Conservation (phyloP, 2,329 filamentous ascomycete species). For the Cercospora zeina region DNA sequence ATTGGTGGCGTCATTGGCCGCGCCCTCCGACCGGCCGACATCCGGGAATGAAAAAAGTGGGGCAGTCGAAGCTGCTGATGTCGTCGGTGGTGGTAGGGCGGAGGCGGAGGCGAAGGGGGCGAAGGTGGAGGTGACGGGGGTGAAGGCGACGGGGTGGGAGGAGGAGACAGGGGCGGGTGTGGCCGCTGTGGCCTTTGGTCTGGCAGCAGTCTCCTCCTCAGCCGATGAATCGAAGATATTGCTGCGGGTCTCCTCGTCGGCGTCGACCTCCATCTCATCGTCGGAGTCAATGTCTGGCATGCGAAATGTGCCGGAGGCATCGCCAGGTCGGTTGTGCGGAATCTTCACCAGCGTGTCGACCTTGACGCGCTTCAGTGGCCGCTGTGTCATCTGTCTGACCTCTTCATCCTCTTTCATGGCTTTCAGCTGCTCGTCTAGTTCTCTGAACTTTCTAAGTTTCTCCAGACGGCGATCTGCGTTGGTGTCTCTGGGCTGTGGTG, state of each 20-base stretch:
- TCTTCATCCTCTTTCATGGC: conserved; percentile 33
- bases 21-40: conserved; percentile 9
- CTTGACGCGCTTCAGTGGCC: conserved; percentile 38
- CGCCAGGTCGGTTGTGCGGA: conserved; percentile 38
- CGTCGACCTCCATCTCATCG: conserved; percentile 41
- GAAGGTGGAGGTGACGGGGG: background rate
- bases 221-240: conserved; percentile 33
- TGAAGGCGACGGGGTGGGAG: background rate
- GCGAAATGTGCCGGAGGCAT: conserved; percentile 35
- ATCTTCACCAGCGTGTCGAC: conserved; percentile 36
- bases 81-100: background rate
- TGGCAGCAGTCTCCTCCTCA: conserved; percentile 7
- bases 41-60: conserved; percentile 13
- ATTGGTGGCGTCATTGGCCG: conserved; percentile 2
- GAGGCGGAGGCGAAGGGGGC: background rate
- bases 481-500: conserved; percentile 27
- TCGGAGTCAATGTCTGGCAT: conserved; percentile 38
- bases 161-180: background rate
- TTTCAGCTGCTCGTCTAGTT: conserved; percentile 30
- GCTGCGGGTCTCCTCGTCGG: conserved; percentile 25
- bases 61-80: background rate
- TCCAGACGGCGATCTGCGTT: conserved; percentile 36
- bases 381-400: conserved; percentile 31
- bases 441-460: conserved; percentile 31
- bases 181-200: conserved; percentile 1